Evolutionary conservation across 306 rosid species (phyloP), one percentile per base, ranked within the genome.

Genomic region (Biancaea sappan): DNA sequence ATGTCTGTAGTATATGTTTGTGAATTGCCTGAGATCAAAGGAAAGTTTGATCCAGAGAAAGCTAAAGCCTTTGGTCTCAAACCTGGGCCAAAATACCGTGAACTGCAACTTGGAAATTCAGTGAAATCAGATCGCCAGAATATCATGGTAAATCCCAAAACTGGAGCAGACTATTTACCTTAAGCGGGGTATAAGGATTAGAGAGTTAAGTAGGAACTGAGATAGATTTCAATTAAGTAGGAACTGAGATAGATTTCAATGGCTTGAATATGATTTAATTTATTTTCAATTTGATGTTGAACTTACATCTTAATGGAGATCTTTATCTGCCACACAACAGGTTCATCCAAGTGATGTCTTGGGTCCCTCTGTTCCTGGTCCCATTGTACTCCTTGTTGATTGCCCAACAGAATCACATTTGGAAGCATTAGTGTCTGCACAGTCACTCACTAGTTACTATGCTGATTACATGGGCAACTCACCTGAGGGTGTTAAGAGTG

Each of bases 361-460:
- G 88, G 97, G 70, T 52, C 93, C 97, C 60, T 91, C 98, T 25
- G 80, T 84, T 81, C 96, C 98, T 59, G 98, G 98, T 73, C 98
- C 98, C 41, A 65, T 88, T 79, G 98, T 94, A 59, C 80, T 94
- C n/a, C 87, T 94, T 51, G 93, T 94, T 2, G 98, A 94, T 75
- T 91, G 98, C 82, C 98, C 97, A 11, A 86, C 95, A 9, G 91
- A 84, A 73, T 84, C 90, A 80, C 97, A 94, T 85, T 73, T 92
- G 84, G 86, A 80, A 75, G 83, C 84, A 66, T 77, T 94, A 69
- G 69, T 90, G 74, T 84, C 88, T 24, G n/a, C 44, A 51, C 86
- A 88, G 60, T 82, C 91, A 78, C 81, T 94, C 51, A 56, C 57
- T 77, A 51, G 69, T 53, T 90, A 90, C 69, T 86, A 79, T 79